These are phyloP conservation scores for Rhododendron vialii DNA, from an alignment of 148 eudicot species.

Conservation along the genomic window DNA sequence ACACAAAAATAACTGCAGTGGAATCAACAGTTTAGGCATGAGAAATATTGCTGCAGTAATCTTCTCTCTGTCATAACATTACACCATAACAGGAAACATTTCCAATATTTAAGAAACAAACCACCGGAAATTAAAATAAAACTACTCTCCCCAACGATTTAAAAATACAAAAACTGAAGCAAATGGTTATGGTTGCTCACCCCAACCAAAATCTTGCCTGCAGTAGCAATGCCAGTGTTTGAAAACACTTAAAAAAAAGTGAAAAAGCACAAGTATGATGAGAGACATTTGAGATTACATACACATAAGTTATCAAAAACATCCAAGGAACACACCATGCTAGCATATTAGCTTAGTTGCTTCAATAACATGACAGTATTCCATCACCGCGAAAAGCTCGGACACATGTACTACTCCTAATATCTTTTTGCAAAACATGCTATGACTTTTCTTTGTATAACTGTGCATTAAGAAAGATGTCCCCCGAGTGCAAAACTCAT, in stretches of 20 bases:
- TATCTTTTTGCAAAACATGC: too few relatives aligned
- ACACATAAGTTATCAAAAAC: background rate
- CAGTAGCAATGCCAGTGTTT: background rate
- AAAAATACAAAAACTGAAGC: background rate
- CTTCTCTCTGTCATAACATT: background rate
- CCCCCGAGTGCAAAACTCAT: too few relatives aligned
- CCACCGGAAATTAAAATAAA: background rate
- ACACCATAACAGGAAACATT: background rate
- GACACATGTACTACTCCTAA: too few relatives aligned
- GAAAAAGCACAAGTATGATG: background rate
- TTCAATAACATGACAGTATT: background rate
- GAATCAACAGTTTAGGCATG: background rate
- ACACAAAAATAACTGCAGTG: background rate
- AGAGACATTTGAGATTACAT: background rate
- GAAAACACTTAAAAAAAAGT: background rate
- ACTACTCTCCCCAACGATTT: background rate
- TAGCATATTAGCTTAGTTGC: background rate
- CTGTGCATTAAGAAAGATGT: too few relatives aligned
- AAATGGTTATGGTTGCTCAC: background rate
- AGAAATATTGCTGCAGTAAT: background rate
- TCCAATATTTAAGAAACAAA: background rate
- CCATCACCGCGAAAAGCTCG: too few relatives aligned
- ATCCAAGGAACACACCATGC: background rate
- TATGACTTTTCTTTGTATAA: too few relatives aligned
- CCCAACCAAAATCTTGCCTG: background rate